Percentiles rank a stretch among this genome's conserved stretches.
Evolutionary conservation across 306 rosid species (phyloP).

Genomic region (Spatholobus suberectus): DNA sequence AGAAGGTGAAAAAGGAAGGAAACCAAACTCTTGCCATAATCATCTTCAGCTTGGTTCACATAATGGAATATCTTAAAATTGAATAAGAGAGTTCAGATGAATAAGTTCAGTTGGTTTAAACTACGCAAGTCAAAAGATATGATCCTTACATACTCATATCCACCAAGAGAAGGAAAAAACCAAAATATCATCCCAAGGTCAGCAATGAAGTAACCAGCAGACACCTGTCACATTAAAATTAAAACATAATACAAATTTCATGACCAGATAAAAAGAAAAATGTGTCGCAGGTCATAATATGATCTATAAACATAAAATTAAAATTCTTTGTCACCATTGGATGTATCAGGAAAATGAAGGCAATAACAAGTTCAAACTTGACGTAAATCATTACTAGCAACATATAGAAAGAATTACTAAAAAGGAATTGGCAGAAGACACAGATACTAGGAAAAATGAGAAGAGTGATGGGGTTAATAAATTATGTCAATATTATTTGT

Average conservation of each 20-base stretch:
- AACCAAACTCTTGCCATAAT: conserved; percentile 36
- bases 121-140: conserved; percentile 37
- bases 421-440: conserved; percentile 14
- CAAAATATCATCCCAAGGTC: conserved; percentile 93
- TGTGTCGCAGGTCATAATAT: neutral
- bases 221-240: conserved; percentile 61
- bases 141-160: conserved; percentile 94
- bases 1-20: conserved; percentile 22
- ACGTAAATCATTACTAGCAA: neutral
- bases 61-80: conserved; percentile 42
- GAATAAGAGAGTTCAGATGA: conserved; percentile 34
- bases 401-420: conserved; percentile 1
- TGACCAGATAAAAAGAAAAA: conserved; percentile 27
- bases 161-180: conserved; percentile 92
- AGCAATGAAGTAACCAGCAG: conserved; percentile 89
- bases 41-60: conserved; percentile 39
- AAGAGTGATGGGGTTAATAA: neutral
- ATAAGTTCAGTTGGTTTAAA: conserved; percentile 22
- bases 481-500: conserved; percentile 15
- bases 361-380: conserved; percentile 2
- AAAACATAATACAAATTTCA: conserved; percentile 19
- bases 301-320: conserved; percentile 8
- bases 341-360: conserved; percentile 16
- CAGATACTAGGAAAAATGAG: neutral
- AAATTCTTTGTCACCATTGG: neutral